Conservation (phyloP, 208 protist species). For the Wallacemonas sp. region DNA sequence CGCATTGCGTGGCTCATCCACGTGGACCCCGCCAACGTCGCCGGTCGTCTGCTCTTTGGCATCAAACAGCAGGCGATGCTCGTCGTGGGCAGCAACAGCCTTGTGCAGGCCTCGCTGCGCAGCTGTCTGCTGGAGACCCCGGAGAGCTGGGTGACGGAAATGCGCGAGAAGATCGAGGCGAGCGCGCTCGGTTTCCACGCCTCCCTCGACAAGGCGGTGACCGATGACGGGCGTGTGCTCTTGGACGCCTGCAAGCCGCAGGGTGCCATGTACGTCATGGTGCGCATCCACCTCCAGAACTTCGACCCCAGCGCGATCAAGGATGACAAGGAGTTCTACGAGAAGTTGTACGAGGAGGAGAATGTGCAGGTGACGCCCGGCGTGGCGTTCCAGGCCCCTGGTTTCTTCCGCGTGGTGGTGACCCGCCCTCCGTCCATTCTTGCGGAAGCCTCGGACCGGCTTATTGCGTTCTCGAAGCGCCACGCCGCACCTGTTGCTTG, state of each 20-base stretch:
- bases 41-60: conserved; percentile 33
- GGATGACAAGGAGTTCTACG: conserved; percentile 83
- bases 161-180: conserved; percentile 43
- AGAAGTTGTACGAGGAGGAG: conserved; percentile 82
- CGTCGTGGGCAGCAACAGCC: conserved; percentile 87
- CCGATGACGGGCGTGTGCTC: conserved; percentile 35
- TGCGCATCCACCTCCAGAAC: conserved; percentile 72
- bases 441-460: conserved; percentile 74
- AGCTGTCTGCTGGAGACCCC: conserved; percentile 77
- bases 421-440: conserved; percentile 70
- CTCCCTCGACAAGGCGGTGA: conserved; percentile 61
- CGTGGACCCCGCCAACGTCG: conserved; percentile 58
- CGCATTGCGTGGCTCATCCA: conserved; percentile 89
- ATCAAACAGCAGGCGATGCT: conserved; percentile 57
- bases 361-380: conserved; percentile 91
- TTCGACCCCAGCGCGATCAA: conserved; percentile 61
- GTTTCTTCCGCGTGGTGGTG: conserved; percentile 81
- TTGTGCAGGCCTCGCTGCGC: conserved; percentile 86
- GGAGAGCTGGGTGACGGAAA: conserved; percentile 39
- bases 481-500: conserved; percentile 23
- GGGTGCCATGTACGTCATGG: conserved; percentile 92
- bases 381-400: conserved; percentile 44
- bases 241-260: conserved; percentile 38
- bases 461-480: conserved; percentile 74
- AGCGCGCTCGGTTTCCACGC: conserved; percentile 37